These are phyloP conservation scores for Phialophora tarda DNA, from an alignment of 2,329 filamentous ascomycete genomes.

Conservation along the genomic window DNA sequence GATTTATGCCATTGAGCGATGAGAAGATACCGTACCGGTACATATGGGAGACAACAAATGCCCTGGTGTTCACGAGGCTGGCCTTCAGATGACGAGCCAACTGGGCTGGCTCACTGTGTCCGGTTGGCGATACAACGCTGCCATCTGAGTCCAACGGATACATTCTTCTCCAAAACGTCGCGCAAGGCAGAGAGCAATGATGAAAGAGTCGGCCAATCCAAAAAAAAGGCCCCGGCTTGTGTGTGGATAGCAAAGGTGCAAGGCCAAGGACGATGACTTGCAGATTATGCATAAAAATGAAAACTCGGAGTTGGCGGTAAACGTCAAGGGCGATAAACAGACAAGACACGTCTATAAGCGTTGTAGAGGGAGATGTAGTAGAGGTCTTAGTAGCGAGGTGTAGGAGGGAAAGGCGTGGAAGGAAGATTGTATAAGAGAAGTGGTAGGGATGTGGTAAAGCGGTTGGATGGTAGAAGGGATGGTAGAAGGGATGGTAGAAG, in stretches of 20 bases:
- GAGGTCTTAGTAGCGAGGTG: slow-evolving; percentile 10
- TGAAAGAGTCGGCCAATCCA: neutral
- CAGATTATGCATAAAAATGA: neutral
- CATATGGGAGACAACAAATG: no score
- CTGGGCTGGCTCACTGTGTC: no score
- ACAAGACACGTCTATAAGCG: neutral
- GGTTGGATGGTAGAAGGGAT: neutral
- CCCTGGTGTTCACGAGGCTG: no score
- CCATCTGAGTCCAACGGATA: neutral
- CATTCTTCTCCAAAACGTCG: neutral
- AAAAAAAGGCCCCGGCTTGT: neutral
- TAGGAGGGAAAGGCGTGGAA: slow-evolving; percentile 7
- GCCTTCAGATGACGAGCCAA: neutral
- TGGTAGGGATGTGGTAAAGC: neutral
- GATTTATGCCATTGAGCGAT: no score
- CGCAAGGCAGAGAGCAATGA: neutral
- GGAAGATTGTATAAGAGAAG: neutral
- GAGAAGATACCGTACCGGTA: no score
- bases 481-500: neutral
- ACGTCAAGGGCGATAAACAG: neutral
- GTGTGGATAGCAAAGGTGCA: neutral
- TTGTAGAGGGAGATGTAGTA: neutral
- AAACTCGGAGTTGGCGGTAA: neutral
- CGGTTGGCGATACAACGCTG: neutral
- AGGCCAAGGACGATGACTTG: neutral